Conservation (phyloP, 2,329 filamentous ascomycete species). For the Didymella pinodella region DNA sequence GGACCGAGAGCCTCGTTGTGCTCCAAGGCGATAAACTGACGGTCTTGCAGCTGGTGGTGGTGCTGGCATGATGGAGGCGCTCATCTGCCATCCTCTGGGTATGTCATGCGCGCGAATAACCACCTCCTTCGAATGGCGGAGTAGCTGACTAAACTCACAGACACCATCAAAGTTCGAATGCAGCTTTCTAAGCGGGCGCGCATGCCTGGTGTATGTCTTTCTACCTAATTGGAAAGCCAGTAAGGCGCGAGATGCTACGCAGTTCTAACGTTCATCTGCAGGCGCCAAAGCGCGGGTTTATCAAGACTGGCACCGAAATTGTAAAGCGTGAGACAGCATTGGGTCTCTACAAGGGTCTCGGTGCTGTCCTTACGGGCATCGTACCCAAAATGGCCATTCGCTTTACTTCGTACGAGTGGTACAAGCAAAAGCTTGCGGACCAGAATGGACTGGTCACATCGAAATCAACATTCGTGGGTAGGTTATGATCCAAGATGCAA, state of each 20-base stretch:
- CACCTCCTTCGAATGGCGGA: not conserved
- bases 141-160: slow-evolving; percentile 56
- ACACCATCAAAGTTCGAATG: slow-evolving; percentile 99
- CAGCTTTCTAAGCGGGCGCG: slow-evolving; percentile 89
- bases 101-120: slow-evolving; percentile 43
- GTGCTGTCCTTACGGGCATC: slow-evolving; percentile 93
- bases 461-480: slow-evolving; percentile 74
- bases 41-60: slow-evolving; percentile 81
- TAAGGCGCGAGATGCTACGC: not conserved
- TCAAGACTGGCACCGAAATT: slow-evolving; percentile 85
- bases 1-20: not conserved
- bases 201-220: slow-evolving; percentile 72
- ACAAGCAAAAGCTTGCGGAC: slow-evolving; percentile 84
- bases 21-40: slow-evolving; percentile 24
- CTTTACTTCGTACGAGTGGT: slow-evolving; percentile 95
- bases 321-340: slow-evolving; percentile 88
- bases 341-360: slow-evolving; percentile 97
- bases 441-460: slow-evolving; percentile 72
- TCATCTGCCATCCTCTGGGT: slow-evolving; percentile 94
- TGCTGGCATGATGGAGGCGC: slow-evolving; percentile 99
- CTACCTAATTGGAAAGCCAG: slow-evolving; percentile 12
- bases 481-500: not conserved
- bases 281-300: slow-evolving; percentile 83
- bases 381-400: slow-evolving; percentile 99
- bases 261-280: slow-evolving; percentile 37